Evolutionary conservation across 768 basidiomycete genomes (phyloP).

Genomic region (Tulasnella sp.): DNA sequence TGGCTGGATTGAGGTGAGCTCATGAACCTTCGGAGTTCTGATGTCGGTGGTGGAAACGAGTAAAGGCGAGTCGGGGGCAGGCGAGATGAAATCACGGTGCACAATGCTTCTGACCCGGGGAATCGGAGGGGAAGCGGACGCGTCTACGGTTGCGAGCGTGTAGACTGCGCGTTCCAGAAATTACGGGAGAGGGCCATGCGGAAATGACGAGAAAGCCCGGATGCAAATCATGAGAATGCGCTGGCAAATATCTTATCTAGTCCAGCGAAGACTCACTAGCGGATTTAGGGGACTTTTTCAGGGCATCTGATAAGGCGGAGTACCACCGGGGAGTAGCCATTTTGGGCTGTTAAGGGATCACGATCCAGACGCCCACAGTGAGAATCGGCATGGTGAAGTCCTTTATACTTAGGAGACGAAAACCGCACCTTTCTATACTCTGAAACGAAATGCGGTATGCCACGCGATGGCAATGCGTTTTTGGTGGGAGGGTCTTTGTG

Average conservation of each 20-base stretch:
- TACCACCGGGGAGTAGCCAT: constrained; percentile 16
- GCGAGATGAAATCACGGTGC: constrained; percentile 48
- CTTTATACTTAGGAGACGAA: not conserved
- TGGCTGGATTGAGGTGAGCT: constrained; percentile 35
- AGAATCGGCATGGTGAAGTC: not conserved
- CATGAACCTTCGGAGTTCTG: constrained; percentile 58
- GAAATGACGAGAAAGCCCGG: not conserved
- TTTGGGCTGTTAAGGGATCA: not conserved
- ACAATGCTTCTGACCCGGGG: constrained; percentile 62
- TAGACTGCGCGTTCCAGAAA: constrained; percentile 24
- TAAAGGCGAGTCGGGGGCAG: constrained; percentile 42
- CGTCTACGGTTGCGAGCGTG: constrained; percentile 43
- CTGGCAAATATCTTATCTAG: not conserved
- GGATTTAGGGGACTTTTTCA: constrained; percentile 10
- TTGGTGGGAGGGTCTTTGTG: not conserved
- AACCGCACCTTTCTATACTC: not conserved
- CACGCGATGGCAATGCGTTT: not conserved
- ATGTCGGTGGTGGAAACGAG: constrained; percentile 63
- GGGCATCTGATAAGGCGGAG: constrained; percentile 9
- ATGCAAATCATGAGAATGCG: not conserved
- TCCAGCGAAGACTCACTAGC: constrained; percentile 5
- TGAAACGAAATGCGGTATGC: not conserved
- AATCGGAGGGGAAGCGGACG: constrained; percentile 40
- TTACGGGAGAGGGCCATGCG: not conserved
- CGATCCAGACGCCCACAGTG: not conserved